Evolutionary conservation across 2,329 filamentous ascomycete genomes (phyloP).

Genomic region (Lanzia echinophila): DNA sequence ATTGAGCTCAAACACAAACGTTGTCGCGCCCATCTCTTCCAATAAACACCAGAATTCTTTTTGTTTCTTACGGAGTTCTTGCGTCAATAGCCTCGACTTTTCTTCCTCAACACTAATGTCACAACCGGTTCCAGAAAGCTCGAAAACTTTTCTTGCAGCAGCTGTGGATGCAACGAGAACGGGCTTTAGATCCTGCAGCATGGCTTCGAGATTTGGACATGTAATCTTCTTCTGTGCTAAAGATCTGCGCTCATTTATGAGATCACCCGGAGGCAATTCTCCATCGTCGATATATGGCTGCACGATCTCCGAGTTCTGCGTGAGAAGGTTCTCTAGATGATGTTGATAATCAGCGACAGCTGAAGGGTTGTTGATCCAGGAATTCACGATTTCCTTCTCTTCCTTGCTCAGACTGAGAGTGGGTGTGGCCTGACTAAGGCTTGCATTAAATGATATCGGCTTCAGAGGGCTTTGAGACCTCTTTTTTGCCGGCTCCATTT

Average conservation of each 20-base stretch:
- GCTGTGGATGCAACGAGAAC: neutral
- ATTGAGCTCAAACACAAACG: conserved; percentile 23
- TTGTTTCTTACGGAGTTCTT: conserved; percentile 22
- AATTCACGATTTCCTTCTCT: conserved; percentile 23
- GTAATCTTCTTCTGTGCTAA: conserved; percentile 22
- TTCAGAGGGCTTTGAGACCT: conserved; percentile 23
- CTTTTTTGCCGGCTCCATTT: conserved; percentile 11
- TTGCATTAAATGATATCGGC: conserved; percentile 24
- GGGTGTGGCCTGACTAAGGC: conserved; percentile 17
- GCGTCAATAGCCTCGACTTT: conserved; percentile 14
- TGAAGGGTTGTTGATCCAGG: conserved; percentile 20
- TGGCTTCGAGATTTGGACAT: conserved; percentile 11
- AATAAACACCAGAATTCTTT: conserved; percentile 21
- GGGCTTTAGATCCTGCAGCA: neutral
- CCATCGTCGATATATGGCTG: conserved; percentile 22
- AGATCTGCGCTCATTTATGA: conserved; percentile 21
- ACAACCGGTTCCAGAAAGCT: conserved; percentile 15
- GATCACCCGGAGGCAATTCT: conserved; percentile 14
- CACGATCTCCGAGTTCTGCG: conserved; percentile 16
- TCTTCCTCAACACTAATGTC: conserved; percentile 22
- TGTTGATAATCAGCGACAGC: conserved; percentile 18
- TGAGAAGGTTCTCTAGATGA: conserved; percentile 16
- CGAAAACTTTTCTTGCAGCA: neutral
- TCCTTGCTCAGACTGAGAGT: conserved; percentile 17
- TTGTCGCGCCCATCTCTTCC: conserved; percentile 24